Conservation (phyloP, 306 rosid genomes). For the Erythrophleum fordii region DNA sequence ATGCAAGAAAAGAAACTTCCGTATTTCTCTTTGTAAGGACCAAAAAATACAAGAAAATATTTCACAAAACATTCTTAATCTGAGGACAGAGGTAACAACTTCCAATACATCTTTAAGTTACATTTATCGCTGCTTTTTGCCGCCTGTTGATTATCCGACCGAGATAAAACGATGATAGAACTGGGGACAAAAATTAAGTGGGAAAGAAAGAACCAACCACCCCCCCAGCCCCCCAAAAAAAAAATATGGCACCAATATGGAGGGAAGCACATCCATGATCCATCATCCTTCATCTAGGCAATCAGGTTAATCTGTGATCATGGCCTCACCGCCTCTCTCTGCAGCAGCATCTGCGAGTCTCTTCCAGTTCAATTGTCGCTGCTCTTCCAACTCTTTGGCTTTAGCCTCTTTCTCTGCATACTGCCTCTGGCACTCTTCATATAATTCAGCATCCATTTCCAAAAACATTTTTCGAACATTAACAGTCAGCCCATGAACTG, state of each 20-base stretch:
- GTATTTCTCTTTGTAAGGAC: slow-evolving; percentile 32
- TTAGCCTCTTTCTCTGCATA: slow-evolving; percentile 63
- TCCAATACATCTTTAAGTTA: slow-evolving; percentile 54
- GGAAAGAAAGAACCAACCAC: slow-evolving; percentile 39
- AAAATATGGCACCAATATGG: slow-evolving; percentile 60
- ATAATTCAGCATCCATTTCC: slow-evolving; percentile 91
- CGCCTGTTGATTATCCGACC: slow-evolving; percentile 49
- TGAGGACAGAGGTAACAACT: slow-evolving; percentile 55
- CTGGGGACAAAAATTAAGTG: slow-evolving; percentile 30
- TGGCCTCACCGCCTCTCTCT: slow-evolving; percentile 59
- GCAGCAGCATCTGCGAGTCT: slow-evolving; percentile 82
- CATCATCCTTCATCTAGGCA: slow-evolving; percentile 38
- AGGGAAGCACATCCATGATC: slow-evolving; percentile 44
- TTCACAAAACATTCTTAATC: slow-evolving; percentile 66
- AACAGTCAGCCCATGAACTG: slow-evolving; percentile 85
- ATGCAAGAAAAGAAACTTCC: background rate
- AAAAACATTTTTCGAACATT: slow-evolving; percentile 88
- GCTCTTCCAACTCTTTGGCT: slow-evolving; percentile 74
- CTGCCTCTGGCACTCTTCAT: slow-evolving; percentile 89
- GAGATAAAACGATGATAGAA: slow-evolving; percentile 45
- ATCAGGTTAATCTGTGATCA: slow-evolving; percentile 56
- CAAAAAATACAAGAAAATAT: slow-evolving; percentile 42
- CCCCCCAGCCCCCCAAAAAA: too few species aligned
- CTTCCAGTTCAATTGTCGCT: slow-evolving; percentile 82
- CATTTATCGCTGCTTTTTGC: slow-evolving; percentile 63